Evolutionary conservation across 768 basidiomycete genomes (phyloP).

Genomic region (Megacollybia marginata): DNA sequence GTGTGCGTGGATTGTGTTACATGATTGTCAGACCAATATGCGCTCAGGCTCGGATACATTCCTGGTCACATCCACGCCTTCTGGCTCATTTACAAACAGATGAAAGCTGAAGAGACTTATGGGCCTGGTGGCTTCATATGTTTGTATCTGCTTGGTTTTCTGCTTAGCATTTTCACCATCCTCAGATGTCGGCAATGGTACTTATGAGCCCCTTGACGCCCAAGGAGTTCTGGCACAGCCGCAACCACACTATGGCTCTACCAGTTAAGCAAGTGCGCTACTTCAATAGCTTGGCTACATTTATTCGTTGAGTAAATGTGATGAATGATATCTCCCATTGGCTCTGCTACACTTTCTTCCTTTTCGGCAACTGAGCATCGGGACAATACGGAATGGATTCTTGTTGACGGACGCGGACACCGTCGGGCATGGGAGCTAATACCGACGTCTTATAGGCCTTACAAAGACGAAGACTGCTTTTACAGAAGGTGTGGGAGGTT

Average conservation of each 20-base stretch:
- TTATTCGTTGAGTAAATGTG: too few relatives aligned
- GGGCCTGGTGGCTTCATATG: constrained; percentile 72
- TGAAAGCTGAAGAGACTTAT: constrained; percentile 79
- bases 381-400: too few relatives aligned
- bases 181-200: constrained; percentile 21
- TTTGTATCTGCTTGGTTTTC: constrained; percentile 27
- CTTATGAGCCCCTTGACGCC: constrained; percentile 15
- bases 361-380: too few relatives aligned
- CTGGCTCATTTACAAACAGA: constrained; percentile 88
- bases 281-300: too few relatives aligned
- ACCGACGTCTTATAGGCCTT: too few relatives aligned
- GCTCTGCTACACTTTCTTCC: too few relatives aligned
- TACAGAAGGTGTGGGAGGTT: too few relatives aligned
- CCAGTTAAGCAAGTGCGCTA: too few relatives aligned
- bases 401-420: too few relatives aligned
- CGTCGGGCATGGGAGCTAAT: too few relatives aligned
- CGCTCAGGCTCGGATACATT: constrained; percentile 66
- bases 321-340: too few relatives aligned
- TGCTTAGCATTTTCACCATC: not conserved
- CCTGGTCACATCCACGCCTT: constrained; percentile 66
- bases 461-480: too few relatives aligned
- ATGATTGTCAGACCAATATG: not conserved
- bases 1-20: constrained; percentile 36
- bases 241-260: constrained; percentile 11
- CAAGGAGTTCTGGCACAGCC: constrained; percentile 9